These are phyloP conservation scores for Wilcoxina mikolae DNA, from an alignment of 495 filamentous ascomycete species.

Conservation along the genomic window DNA sequence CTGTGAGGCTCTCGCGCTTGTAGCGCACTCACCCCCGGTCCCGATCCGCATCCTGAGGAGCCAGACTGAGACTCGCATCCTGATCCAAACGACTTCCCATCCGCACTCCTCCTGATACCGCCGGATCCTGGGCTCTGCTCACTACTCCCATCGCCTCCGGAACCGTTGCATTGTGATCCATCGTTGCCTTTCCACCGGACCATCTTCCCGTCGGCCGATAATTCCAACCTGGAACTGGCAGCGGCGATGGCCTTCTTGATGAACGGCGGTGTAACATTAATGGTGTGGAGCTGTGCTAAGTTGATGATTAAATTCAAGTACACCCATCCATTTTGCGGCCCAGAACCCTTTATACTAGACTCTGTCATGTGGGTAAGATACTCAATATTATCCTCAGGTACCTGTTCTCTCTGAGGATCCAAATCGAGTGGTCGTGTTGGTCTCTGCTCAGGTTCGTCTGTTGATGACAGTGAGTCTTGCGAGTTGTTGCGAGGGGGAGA, in stretches of 20 bases:
- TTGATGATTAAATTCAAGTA: constrained; percentile 69
- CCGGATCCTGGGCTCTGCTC: constrained; percentile 6
- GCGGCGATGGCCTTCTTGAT: constrained; percentile 51
- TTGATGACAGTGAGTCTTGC: neutral
- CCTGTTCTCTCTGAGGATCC: constrained; percentile 51
- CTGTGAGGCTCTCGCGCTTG: constrained; percentile 12
- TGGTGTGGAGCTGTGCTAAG: constrained; percentile 64
- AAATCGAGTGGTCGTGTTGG: constrained; percentile 59
- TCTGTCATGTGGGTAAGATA: constrained; percentile 55
- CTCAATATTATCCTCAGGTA: constrained; percentile 55
- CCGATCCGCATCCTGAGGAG: neutral
- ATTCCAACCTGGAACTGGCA: constrained; percentile 52
- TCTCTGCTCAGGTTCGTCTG: constrained; percentile 40
- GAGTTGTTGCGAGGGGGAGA: neutral
- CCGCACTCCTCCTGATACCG: neutral
- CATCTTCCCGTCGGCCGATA: constrained; percentile 58
- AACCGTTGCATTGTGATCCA: constrained; percentile 43
- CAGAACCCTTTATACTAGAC: constrained; percentile 32
- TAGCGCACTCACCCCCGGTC: neutral
- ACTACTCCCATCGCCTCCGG: constrained; percentile 20
- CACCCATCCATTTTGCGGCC: constrained; percentile 52
- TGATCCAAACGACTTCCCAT: neutral
- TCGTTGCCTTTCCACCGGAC: constrained; percentile 55
- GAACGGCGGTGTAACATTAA: constrained; percentile 60
- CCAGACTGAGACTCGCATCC: neutral